phyloP scores from a whole-genome alignment of 495 filamentous ascomycete species.

The Podospora australis region DNA sequence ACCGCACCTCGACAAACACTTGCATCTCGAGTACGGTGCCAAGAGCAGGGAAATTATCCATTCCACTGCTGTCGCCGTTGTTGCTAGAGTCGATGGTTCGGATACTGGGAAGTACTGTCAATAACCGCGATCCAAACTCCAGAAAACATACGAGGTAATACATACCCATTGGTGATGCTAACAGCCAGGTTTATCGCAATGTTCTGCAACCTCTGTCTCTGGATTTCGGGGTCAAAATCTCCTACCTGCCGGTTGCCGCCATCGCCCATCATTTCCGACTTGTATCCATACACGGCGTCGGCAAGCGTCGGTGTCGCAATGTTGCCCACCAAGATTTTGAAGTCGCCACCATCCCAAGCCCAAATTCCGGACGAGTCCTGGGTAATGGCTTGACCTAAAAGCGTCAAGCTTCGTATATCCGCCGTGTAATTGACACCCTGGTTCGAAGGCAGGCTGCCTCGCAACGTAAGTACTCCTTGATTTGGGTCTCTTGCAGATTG shows the following conservation, averaged over 20 bases:
- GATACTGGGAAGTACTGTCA: neutral
- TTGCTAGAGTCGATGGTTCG: neutral
- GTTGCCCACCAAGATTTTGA: slow-evolving; percentile 6
- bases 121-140: neutral
- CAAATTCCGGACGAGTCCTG: slow-evolving; percentile 9
- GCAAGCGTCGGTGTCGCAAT: slow-evolving; percentile 2
- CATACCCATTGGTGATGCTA: slow-evolving; percentile 11
- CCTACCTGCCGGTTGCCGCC: neutral
- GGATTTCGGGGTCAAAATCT: neutral
- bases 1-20: slow-evolving; percentile 5
- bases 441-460: neutral
- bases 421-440: slow-evolving; percentile 8
- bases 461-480: neutral
- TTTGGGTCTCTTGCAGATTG: neutral
- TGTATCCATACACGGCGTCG: slow-evolving; percentile 5
- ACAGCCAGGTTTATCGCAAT: slow-evolving; percentile 8
- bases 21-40: slow-evolving; percentile 7
- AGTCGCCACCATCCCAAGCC: slow-evolving; percentile 5
- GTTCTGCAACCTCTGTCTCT: slow-evolving; percentile 3
- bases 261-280: neutral
- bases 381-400: slow-evolving; percentile 3
- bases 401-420: slow-evolving; percentile 6
- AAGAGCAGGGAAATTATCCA: neutral
- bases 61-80: neutral
- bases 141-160: neutral